phyloP scores from a whole-genome alignment of 1,284 basidiomycete species.

The Cryptococcus maquisensis region DNA sequence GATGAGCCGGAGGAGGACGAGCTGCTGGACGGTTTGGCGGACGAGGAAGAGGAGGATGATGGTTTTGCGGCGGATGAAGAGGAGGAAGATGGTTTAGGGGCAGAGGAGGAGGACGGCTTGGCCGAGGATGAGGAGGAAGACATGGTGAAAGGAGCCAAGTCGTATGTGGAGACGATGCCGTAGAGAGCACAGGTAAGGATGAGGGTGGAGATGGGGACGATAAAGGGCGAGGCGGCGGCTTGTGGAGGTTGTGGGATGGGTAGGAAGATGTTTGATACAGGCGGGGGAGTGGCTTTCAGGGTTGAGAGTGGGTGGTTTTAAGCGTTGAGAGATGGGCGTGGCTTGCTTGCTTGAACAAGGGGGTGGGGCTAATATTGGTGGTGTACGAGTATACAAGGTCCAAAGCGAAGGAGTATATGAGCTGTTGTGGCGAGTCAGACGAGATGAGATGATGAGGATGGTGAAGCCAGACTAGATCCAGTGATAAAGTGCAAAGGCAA shows the following conservation, averaged over 20 bases:
- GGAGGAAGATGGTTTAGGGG: constrained; percentile 7
- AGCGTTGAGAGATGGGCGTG: too few relatives aligned
- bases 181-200: constrained; percentile 13
- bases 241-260: constrained; percentile 1
- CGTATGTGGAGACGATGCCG: constrained; percentile 17
- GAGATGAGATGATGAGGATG: too few relatives aligned
- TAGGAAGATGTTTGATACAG: constrained; percentile 3
- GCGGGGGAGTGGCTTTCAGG: neutral
- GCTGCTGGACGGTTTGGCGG: neutral
- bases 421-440: too few relatives aligned
- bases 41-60: constrained; percentile 13
- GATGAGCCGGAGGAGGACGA: constrained; percentile 7
- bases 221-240: constrained; percentile 8
- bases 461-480: too few relatives aligned
- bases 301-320: neutral
- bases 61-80: constrained; percentile 4
- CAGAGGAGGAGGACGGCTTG: constrained; percentile 5
- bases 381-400: too few relatives aligned
- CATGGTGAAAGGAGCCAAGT: constrained; percentile 15
- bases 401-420: too few relatives aligned
- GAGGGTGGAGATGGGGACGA: constrained; percentile 14
- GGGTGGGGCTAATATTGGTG: too few relatives aligned
- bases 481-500: too few relatives aligned
- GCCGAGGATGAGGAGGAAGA: constrained; percentile 16
- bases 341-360: too few relatives aligned